Evolutionary conservation across 73 alveolate species (phyloP), one percentile per base, ranked within the genome.

Genomic region (Blepharisma japonicum): DNA sequence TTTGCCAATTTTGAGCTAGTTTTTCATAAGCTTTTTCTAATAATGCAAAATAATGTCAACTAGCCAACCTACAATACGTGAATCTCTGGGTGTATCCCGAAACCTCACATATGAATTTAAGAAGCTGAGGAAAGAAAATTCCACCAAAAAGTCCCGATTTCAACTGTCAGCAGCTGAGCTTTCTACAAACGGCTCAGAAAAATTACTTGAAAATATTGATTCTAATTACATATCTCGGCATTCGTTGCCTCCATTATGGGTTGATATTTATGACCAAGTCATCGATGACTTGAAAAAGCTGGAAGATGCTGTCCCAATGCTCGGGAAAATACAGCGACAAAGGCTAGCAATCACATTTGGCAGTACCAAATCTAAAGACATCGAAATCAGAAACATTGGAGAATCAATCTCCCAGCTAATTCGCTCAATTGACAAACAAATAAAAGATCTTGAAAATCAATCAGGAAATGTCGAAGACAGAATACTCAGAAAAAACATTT

Each of bases 171-270:
- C 42, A 32, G 42, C 42, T 32, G 42, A 32, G 42, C 42, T 32
- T 32, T 32, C 42, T 32, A 32, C 42, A 32, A 32, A 32, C 3
- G 42, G 42, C 0, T 32, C 42, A 32, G 42, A 32, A 32, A 32
- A 32, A 3, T 32, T 32, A 32, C 42, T 32, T 32, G 42, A 32
- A 32, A 32, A 32, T 32, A 32, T 32, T 32, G 42, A 32, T 32
- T 32, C 42, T 32, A 32, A 32, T 32, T 32, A 32, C 42, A 32
- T 32, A 32, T 32, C 42, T 32, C 42, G 42, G 42, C 42, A 32
- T 32, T 32, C 42, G 42, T 32, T 32, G 42, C 80, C 80, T 18
- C 80, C 80, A 70, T 72, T 9, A 47, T 70, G 80, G 66, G 80
- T 70, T 3, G 80, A 70, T 45, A 45, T 25, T n/a, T 70, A 70